These are phyloP conservation scores for Pythium sukuiense DNA, from an alignment of 352 stramenopile species.

Conservation along the genomic window DNA sequence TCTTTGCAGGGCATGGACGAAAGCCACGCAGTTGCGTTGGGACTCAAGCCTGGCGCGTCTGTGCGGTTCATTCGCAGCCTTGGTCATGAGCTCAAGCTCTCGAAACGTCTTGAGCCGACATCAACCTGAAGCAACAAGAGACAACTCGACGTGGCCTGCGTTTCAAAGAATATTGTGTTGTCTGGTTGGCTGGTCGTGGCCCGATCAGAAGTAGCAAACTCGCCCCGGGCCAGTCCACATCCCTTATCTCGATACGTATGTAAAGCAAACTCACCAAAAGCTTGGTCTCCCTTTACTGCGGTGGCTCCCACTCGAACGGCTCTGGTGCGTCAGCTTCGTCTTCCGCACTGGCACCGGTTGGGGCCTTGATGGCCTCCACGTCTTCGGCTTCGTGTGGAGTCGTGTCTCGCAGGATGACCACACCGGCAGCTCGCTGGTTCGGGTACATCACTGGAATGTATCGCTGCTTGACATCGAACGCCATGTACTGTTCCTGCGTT, in stretches of 20 bases:
- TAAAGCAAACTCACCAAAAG: conserved; percentile 7
- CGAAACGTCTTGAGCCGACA: no score
- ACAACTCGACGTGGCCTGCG: not conserved
- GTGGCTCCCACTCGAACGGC: conserved; percentile 96
- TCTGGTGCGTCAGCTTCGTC: conserved; percentile 94
- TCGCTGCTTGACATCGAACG: conserved; percentile 91
- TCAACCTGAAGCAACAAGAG: no score
- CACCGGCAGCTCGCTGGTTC: conserved; percentile 78
- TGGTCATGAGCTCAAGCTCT: no score
- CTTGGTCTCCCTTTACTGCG: conserved; percentile 38
- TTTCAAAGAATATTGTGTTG: conserved; percentile 2
- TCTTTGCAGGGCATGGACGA: no score
- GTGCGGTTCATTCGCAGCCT: no score
- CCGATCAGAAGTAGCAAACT: not conserved
- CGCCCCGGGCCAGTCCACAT: not conserved
- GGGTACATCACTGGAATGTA: conserved; percentile 86
- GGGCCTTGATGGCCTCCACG: conserved; percentile 92
- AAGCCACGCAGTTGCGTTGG: no score
- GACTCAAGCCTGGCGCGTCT: no score
- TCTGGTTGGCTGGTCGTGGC: not conserved
- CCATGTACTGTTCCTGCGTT: conserved; percentile 89
- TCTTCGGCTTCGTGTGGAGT: conserved; percentile 93
- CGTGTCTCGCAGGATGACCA: conserved; percentile 96
- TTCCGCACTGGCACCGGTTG: conserved; percentile 86
- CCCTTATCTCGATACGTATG: conserved; percentile 3